Evolutionary conservation across 257 asterid species (phyloP).

Genomic region (Mentha longifolia): DNA sequence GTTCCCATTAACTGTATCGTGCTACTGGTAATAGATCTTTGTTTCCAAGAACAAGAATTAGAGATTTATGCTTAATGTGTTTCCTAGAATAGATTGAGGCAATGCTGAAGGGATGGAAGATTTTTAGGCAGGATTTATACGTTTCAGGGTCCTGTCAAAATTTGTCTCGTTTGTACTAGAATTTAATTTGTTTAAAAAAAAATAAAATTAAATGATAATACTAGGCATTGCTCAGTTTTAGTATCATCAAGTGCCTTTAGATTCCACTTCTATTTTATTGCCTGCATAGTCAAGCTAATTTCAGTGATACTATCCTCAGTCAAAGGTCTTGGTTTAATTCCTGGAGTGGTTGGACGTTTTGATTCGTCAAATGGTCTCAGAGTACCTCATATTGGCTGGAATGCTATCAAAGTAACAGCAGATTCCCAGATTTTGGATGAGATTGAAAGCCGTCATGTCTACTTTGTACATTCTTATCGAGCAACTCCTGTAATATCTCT

Average conservation of each 20-base stretch:
- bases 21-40: background rate
- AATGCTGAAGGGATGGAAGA: background rate
- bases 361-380: conserved; percentile 81
- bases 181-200: background rate
- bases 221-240: background rate
- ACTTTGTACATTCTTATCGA: conserved; percentile 94
- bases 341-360: conserved; percentile 91
- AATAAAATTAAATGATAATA: background rate
- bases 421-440: conserved; percentile 81
- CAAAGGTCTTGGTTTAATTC: conserved; percentile 94
- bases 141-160: background rate
- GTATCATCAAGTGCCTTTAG: background rate
- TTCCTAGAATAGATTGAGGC: background rate
- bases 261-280: background rate
- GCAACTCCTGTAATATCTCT: conserved; percentile 72
- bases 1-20: background rate
- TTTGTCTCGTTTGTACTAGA: background rate
- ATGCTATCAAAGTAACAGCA: conserved; percentile 64
- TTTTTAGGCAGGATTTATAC: background rate
- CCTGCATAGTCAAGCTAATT: conserved; percentile 21
- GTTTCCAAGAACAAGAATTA: background rate
- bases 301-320: conserved; percentile 47
- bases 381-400: conserved; percentile 99
- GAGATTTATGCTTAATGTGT: background rate
- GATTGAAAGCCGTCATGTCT: conserved; percentile 80